Percentiles rank a stretch among this genome's conserved stretches.
Conservation (phyloP, 2,329 filamentous ascomycete species). For the Fusarium redolens region DNA sequence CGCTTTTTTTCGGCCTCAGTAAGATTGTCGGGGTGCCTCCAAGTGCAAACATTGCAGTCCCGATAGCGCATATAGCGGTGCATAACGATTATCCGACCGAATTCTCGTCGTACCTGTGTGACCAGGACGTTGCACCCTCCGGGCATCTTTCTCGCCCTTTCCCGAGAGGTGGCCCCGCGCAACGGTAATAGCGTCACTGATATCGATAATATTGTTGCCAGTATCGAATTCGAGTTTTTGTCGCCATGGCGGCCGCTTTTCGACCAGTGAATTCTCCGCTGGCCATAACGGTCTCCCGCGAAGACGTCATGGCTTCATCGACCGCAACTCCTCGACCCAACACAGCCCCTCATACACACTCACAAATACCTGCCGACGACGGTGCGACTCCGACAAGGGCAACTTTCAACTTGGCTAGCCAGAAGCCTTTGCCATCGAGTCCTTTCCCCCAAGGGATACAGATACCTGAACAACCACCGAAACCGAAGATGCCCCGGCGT, state of each 20-base stretch:
- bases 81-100: conserved; percentile 32
- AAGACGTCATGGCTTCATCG: conserved; percentile 54
- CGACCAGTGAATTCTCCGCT: conserved; percentile 60
- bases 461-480: conserved; percentile 56
- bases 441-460: conserved; percentile 63
- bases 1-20: conserved; percentile 44
- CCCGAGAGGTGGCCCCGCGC: conserved; percentile 18
- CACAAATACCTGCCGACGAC: conserved; percentile 54
- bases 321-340: conserved; percentile 51
- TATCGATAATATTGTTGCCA: conserved; percentile 16
- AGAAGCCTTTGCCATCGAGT: conserved; percentile 65
- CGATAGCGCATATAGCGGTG: conserved; percentile 26
- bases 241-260: conserved; percentile 61
- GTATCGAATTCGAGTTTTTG: conserved; percentile 29
- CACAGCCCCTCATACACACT: conserved; percentile 49
- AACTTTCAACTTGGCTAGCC: conserved; percentile 61
- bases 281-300: conserved; percentile 47
- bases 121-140: conserved; percentile 28
- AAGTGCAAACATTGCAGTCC: conserved; percentile 30
- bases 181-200: conserved; percentile 17
- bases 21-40: conserved; percentile 27
- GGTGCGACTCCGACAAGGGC: conserved; percentile 72
- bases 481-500: conserved; percentile 53
- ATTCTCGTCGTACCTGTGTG: conserved; percentile 36
- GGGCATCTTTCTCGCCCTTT: conserved; percentile 20